Evolutionary conservation across 2,329 filamentous ascomycete genomes (phyloP), one percentile per base, ranked within the genome.

Genomic region (Cladobotryum mycophilum): DNA sequence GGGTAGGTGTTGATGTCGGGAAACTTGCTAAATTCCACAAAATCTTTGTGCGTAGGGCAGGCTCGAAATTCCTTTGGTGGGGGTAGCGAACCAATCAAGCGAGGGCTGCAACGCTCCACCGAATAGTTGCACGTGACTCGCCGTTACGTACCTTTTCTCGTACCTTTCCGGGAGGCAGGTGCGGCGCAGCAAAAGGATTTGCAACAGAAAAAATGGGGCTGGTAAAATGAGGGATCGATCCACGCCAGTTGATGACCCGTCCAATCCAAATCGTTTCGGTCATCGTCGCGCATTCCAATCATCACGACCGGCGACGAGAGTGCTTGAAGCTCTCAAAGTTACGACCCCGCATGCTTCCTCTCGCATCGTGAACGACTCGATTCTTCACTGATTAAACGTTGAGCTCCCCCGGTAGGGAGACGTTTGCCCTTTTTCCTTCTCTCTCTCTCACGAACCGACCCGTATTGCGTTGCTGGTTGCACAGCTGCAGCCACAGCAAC

Each of bases 21-120:
- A 53, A 49, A 41, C 20, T 60, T 63, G 58, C 60, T 58, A 63
- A 67, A 67, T 67, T 67, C 65, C 66, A 63, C 65, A 69, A 69
- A 70, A 61, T 69, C 65, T 69, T 67, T 70, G 67, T 70, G 67
- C 67, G 67, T 69, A 70, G 66, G 64, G 66, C 22, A 67, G 64
- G 64, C 65, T 65, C 61, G 60, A 67, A 67, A 61, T 62, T 62
- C 59, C 56, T 41, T 55, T 59, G 58, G 58, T 60, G 61, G 56
- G 56, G 58, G 56, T 64, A 66, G 64, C 67, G 64, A 69, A 50
- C 67, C 67, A 70, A 70, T 69, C 55, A 65, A 47, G 47, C 41
- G 52, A 33, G 47, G n/a, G 49, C 42, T 42, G 47, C 7, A 40
- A 33, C 18, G 35, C 20, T 49, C 54, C 44, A 41, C 25, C 4